Evolutionary conservation across 2,329 filamentous ascomycete genomes (phyloP), one percentile per base, ranked within the genome.

Genomic region (Hypoxylon sp.): DNA sequence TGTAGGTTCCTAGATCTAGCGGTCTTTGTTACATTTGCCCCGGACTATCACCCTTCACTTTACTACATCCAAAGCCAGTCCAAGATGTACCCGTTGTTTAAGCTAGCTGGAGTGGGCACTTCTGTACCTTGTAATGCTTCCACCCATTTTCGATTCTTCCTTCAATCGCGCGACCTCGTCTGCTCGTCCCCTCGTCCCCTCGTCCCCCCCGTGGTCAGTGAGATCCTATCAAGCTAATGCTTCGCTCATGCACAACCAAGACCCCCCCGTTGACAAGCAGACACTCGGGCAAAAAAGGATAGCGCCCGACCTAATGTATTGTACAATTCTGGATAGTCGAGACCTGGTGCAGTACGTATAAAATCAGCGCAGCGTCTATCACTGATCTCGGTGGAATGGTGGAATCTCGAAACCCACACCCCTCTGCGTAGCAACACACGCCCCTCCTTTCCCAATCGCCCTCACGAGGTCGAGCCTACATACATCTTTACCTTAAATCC

Each of bases 1-100:
- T 58, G 57, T 57, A 65, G 57, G 68, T 68, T 66, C 62, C 65
- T 68, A 70, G 65, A 70, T 68, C 68, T 70, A 63, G 56, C 31
- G 68, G 62, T 48, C 51, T 46, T 62, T 68, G 68, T 68, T 70
- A 63, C 68, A 70, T 70, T 63, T 70, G 68, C 68, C 68, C 68
- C 68, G 62, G 68, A 70, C 68, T 70, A 68, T 62, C 61, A 68
- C 53, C 65, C 58, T 59, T 54, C 57, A 50, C 55, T 66, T 55
- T 57, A 55, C 42, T 46, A 29, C 10, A 56, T 21, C 21, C 29
- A 17, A 27, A 37, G 32, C 35, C 53, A 32, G 29, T 19, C 13
- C 47, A 55, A 62, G 42, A 35, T 52, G 57, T 68, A 70, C 65
- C 62, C 58, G 60, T 61, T 63, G 58, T 66, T 66, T 61, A 66